Evolutionary conservation across 345 rosid species (phyloP).

Genomic region (Gynandropsis gynandra): DNA sequence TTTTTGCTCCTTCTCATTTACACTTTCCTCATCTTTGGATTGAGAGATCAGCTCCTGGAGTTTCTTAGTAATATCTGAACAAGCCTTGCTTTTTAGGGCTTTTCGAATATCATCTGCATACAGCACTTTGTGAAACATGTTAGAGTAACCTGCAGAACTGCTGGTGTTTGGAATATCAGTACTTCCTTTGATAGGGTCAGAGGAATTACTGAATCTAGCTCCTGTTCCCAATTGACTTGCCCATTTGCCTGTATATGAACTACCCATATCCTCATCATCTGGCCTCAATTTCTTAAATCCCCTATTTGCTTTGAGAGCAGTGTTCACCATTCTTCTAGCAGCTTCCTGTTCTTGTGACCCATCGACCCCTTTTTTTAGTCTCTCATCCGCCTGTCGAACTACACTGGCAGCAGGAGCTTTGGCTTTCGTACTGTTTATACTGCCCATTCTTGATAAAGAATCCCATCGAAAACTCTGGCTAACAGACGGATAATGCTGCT

Average conservation of each 20-base stretch:
- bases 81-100: slow-evolving; percentile 47
- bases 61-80: slow-evolving; percentile 31
- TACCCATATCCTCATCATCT: slow-evolving; percentile 29
- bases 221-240: slow-evolving; percentile 30
- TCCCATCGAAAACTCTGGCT: slow-evolving; percentile 28
- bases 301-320: slow-evolving; percentile 27
- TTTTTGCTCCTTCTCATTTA: slow-evolving; percentile 28
- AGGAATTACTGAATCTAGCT: slow-evolving; percentile 23
- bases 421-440: slow-evolving; percentile 24
- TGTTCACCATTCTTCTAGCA: slow-evolving; percentile 25
- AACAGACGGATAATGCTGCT: slow-evolving; percentile 21
- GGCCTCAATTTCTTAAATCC: slow-evolving; percentile 40
- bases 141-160: slow-evolving; percentile 29
- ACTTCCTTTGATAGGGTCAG: slow-evolving; percentile 29
- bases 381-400: slow-evolving; percentile 34
- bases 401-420: slow-evolving; percentile 32
- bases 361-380: slow-evolving; percentile 34
- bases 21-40: slow-evolving; percentile 23
- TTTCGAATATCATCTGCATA: slow-evolving; percentile 39
- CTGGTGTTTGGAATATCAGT: slow-evolving; percentile 25
- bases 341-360: slow-evolving; percentile 30
- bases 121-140: slow-evolving; percentile 39
- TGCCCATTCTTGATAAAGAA: slow-evolving; percentile 30
- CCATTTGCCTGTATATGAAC: slow-evolving; percentile 28
- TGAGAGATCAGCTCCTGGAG: slow-evolving; percentile 37